Percentiles rank a stretch among this genome's conserved stretches.
phyloP scores from a whole-genome alignment of 148 eudicot species.

The Rhododendron vialii region DNA sequence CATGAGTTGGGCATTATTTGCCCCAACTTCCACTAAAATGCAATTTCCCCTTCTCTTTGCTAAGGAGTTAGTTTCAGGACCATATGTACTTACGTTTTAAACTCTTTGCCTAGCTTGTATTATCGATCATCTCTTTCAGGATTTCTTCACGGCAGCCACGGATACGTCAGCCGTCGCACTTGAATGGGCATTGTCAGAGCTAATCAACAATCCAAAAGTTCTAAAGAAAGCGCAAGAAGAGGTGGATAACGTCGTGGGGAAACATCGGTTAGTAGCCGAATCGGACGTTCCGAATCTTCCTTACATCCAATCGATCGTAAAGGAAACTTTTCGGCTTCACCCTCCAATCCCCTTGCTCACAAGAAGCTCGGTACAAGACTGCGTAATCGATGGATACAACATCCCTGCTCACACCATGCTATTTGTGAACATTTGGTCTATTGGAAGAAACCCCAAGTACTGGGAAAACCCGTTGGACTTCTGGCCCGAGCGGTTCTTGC shows the following conservation, averaged over 20 bases:
- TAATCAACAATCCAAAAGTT: slow-evolving; percentile 20
- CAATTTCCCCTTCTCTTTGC: too few relatives aligned
- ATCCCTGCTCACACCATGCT: slow-evolving; percentile 23
- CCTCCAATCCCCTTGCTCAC: slow-evolving; percentile 23
- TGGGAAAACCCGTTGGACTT: slow-evolving; percentile 30
- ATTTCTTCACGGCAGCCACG: slow-evolving; percentile 21
- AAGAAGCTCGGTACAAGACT: slow-evolving; percentile 18
- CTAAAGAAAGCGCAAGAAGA: slow-evolving; percentile 17
- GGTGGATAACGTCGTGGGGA: slow-evolving; percentile 15
- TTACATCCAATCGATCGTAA: slow-evolving; percentile 16
- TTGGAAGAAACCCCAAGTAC: slow-evolving; percentile 15
- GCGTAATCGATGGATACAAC: slow-evolving; percentile 17
- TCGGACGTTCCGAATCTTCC: slow-evolving; percentile 5
- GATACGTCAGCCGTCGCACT: slow-evolving; percentile 17
- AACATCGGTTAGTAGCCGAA: slow-evolving; percentile 11
- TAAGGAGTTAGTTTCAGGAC: too few relatives aligned
- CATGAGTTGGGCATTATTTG: too few relatives aligned
- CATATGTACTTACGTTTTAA: too few relatives aligned
- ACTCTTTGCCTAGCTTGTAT: too few relatives aligned
- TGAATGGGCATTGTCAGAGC: slow-evolving; percentile 16
- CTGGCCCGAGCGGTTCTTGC: slow-evolving; percentile 24
- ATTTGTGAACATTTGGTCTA: slow-evolving; percentile 26
- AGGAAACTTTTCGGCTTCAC: slow-evolving; percentile 23
- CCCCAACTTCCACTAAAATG: too few relatives aligned
- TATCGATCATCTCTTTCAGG: neutral